These are phyloP conservation scores for Xylaria flabelliformis DNA, from an alignment of 495 filamentous ascomycete genomes.

Conservation along the genomic window DNA sequence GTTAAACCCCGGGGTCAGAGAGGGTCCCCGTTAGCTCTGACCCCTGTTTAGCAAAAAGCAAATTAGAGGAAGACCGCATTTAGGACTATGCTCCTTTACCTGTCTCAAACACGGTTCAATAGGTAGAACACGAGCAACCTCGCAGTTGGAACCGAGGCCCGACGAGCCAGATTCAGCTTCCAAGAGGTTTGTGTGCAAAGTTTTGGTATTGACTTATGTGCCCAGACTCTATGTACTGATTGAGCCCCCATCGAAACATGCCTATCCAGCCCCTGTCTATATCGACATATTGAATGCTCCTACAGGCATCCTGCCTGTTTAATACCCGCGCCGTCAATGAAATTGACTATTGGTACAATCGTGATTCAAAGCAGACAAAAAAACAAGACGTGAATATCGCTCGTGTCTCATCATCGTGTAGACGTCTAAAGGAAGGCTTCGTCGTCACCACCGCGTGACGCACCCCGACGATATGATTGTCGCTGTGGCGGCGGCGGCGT, in stretches of 20 bases:
- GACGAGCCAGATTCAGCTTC: neutral
- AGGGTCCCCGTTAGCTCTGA: neutral
- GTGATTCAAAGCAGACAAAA: constrained; percentile 27
- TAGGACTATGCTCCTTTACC: neutral
- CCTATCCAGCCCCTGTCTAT: constrained; percentile 16
- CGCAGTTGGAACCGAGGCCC: neutral
- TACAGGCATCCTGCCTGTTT: neutral
- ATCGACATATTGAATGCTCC: constrained; percentile 15
- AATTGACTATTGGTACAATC: constrained; percentile 19
- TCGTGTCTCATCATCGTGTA: constrained; percentile 40
- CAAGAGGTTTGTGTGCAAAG: neutral
- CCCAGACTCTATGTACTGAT: constrained; percentile 14
- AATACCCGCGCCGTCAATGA: neutral
- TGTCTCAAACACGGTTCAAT: neutral
- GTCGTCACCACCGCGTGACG: constrained; percentile 31
- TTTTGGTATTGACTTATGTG: constrained; percentile 1
- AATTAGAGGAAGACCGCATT: neutral
- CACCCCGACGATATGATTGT: constrained; percentile 32
- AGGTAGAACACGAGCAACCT: neutral
- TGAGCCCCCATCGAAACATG: constrained; percentile 4
- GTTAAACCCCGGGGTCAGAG: neutral
- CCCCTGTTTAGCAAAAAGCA: constrained; percentile 3
- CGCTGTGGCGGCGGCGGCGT: constrained; percentile 36
- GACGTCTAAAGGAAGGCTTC: constrained; percentile 36
- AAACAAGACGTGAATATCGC: constrained; percentile 35